A percentile compares a stretch with the other conserved stretches of the same genome.
These are phyloP conservation scores for Kazachstania taianensis DNA, from an alignment of 805 yeast species.

Conservation along the genomic window DNA sequence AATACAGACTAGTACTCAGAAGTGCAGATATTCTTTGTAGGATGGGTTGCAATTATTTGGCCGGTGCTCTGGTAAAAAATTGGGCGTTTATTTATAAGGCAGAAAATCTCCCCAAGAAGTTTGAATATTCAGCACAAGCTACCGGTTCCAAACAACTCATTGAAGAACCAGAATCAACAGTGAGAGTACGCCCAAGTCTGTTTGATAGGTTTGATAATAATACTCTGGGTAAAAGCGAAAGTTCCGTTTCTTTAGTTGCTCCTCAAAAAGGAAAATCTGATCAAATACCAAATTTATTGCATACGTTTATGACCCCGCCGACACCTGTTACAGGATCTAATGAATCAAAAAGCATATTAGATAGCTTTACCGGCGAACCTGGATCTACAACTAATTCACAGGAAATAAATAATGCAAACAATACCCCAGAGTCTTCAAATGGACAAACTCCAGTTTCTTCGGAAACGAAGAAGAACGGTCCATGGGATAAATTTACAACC, in stretches of 20 bases:
- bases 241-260: neutral
- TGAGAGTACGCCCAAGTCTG: constrained; percentile 19
- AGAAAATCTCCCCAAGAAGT: constrained; percentile 3
- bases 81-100: constrained; percentile 48
- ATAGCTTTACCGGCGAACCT: constrained; percentile 9
- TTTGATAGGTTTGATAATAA: constrained; percentile 20
- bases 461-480: neutral
- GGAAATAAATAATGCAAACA: no score
- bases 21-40: constrained; percentile 60
- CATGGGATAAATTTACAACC: neutral
- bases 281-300: constrained; percentile 1
- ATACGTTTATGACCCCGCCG: constrained; percentile 1
- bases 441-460: neutral
- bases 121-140: neutral
- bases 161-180: constrained; percentile 16
- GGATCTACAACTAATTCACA: no score
- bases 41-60: constrained; percentile 86
- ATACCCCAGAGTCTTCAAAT: no score
- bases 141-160: constrained; percentile 3
- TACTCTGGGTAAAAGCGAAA: neutral
- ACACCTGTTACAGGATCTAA: neutral
- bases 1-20: constrained; percentile 51
- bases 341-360: constrained; percentile 11
- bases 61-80: constrained; percentile 47
- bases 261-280: neutral